phyloP scores from a whole-genome alignment of 495 filamentous ascomycete genomes.

The Aspergillus mulundensis region DNA sequence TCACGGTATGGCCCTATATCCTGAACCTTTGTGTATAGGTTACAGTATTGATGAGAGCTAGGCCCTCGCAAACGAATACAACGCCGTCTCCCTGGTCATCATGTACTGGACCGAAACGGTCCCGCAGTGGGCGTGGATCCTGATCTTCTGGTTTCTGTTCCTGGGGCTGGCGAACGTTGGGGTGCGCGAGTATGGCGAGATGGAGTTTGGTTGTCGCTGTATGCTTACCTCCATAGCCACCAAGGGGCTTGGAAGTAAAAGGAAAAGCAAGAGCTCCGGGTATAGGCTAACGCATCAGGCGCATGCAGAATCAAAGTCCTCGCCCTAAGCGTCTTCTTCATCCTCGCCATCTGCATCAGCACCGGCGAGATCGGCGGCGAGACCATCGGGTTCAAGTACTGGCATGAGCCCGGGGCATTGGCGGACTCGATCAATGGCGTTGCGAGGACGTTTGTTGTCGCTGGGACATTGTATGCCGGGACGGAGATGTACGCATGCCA shows the following conservation, averaged over 20 bases:
- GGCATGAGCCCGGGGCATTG: slow-evolving; percentile 62
- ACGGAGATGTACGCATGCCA: slow-evolving; percentile 53
- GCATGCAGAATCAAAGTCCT: slow-evolving; percentile 48
- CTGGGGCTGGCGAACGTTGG: slow-evolving; percentile 57
- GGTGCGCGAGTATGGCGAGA: slow-evolving; percentile 50
- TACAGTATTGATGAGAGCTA: too few species aligned
- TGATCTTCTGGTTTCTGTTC: slow-evolving; percentile 64
- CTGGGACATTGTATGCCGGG: slow-evolving; percentile 67
- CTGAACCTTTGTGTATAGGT: too few species aligned
- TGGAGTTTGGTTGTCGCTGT: slow-evolving; percentile 59
- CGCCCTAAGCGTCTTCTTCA: slow-evolving; percentile 55
- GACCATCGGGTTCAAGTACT: slow-evolving; percentile 57
- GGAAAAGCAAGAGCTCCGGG: too few species aligned
- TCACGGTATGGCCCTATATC: too few species aligned
- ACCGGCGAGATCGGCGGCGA: slow-evolving; percentile 53
- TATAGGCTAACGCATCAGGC: too few species aligned
- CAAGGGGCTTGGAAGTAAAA: too few species aligned
- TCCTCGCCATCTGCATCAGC: slow-evolving; percentile 59
- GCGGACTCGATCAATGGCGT: slow-evolving; percentile 54
- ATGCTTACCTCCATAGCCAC: slow-evolving; percentile 1
- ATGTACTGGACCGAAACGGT: slow-evolving; percentile 38
- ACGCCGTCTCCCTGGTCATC: slow-evolving; percentile 43
- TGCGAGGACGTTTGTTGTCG: slow-evolving; percentile 57
- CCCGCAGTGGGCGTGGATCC: slow-evolving; percentile 61
- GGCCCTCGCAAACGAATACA: slow-evolving; percentile 50